A percentile compares a stretch with the other conserved stretches of the same genome.
Evolutionary conservation across 495 filamentous ascomycete species (phyloP).

Genomic region (Penicillium angulare): DNA sequence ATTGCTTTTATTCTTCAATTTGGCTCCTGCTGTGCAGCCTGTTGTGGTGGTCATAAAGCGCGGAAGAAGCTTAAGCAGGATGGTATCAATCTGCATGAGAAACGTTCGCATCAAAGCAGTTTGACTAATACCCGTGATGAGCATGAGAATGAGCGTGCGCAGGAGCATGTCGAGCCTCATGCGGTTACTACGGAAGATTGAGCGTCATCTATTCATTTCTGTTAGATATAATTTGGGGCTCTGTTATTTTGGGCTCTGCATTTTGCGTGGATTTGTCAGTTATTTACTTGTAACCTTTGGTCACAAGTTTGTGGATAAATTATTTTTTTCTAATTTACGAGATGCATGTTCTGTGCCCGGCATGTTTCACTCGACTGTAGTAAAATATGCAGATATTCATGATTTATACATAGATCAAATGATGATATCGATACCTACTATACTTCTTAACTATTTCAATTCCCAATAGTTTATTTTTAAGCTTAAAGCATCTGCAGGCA

Average conservation of each 20-base stretch:
- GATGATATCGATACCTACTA: not conserved
- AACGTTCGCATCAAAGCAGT: too few species aligned
- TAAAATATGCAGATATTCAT: not conserved
- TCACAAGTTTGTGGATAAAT: too few species aligned
- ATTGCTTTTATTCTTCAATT: constrained; percentile 69
- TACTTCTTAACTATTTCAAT: not conserved
- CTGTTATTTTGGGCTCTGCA: not conserved
- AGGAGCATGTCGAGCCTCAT: constrained; percentile 46
- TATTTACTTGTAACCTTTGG: not conserved
- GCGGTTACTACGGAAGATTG: constrained; percentile 5
- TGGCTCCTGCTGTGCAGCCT: constrained; percentile 63
- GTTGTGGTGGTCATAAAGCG: constrained; percentile 43
- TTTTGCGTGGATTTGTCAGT: not conserved
- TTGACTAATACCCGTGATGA: too few species aligned
- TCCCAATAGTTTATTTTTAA: too few species aligned
- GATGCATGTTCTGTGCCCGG: too few species aligned
- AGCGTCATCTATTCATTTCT: not conserved
- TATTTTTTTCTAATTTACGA: too few species aligned
- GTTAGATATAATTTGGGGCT: not conserved
- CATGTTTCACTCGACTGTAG: too few species aligned
- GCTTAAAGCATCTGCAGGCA: too few species aligned
- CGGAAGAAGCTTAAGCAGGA: constrained; percentile 37
- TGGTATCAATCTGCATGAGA: constrained; percentile 21
- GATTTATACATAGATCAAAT: constrained; percentile 1
- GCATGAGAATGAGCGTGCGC: constrained; percentile 53